A percentile compares a stretch with the other conserved stretches of the same genome.
These are phyloP conservation scores for Cytospora chrysosperma DNA, from an alignment of 2,329 filamentous ascomycete genomes.

Conservation along the genomic window DNA sequence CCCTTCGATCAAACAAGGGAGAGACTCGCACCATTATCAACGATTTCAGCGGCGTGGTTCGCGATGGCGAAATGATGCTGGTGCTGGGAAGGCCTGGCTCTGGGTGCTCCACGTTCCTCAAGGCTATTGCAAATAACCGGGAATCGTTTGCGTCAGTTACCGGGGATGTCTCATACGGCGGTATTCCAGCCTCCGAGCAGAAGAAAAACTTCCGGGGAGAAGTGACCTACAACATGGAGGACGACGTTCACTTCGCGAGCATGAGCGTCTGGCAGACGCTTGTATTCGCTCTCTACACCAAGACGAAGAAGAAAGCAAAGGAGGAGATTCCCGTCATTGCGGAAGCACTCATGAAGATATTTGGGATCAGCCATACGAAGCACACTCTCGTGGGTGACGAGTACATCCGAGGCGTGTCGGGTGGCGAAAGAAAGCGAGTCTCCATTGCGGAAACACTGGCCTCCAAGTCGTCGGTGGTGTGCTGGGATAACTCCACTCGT, in stretches of 20 bases:
- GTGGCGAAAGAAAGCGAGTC: conserved; percentile 75
- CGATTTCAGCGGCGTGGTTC: conserved; percentile 56
- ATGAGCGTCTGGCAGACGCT: conserved; percentile 67
- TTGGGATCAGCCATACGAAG: conserved; percentile 67
- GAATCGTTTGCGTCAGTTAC: conserved; percentile 61
- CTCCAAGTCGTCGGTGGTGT: conserved; percentile 53
- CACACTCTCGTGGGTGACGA: conserved; percentile 69
- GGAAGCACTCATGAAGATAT: conserved; percentile 63
- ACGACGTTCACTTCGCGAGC: conserved; percentile 67
- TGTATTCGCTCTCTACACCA: conserved; percentile 64
- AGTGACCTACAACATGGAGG: conserved; percentile 62
- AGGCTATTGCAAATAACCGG: conserved; percentile 68
- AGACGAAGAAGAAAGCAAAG: conserved; percentile 61
- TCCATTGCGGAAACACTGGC: conserved; percentile 78
- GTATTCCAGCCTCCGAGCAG: conserved; percentile 44
- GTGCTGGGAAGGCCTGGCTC: conserved; percentile 57
- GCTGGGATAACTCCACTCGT: conserved; percentile 71
- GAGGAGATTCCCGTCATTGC: conserved; percentile 57
- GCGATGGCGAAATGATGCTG: conserved; percentile 55
- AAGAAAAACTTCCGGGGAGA: conserved; percentile 57
- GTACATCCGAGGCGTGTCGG: conserved; percentile 67
- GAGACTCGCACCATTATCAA: conserved; percentile 38
- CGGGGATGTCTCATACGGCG: conserved; percentile 65
- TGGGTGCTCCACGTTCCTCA: conserved; percentile 57
- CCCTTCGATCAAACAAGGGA: conserved; percentile 19